Base-by-base conservation (phyloP, 2,329 filamentous ascomycete genomes). In the Xylogone sp. region DNA sequence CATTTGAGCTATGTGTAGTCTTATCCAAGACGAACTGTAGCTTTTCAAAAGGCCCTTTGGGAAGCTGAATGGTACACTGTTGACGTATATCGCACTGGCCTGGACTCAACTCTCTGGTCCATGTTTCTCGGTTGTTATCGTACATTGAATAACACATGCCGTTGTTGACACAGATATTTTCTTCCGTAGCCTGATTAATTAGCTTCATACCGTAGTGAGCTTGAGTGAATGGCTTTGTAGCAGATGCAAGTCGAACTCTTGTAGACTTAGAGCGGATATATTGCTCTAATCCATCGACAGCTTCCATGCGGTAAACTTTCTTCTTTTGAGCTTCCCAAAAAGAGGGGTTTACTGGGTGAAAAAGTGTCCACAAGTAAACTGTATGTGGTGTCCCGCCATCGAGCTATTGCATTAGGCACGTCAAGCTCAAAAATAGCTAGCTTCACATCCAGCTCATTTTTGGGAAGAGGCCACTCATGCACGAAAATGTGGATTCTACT, bases 401-500 rank as follows among this genome's bases (percentile, higher is more conserved):
- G 44, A 0, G 59, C 59, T 29, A 79, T 75, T 0, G 59, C 22
- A 0, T 20, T 4, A 0, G 80, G 79, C 0, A 72, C 54, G 0
- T 57, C 48, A 0, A 84, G 63, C 55, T 84, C 81, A 46, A 84
- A 84, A 0, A 84, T 67, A 0, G 71, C 69, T 0, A 76, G 68
- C 51, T 77, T 74, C 0, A 69, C 69, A 9, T 68, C 22, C 0
- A 53, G 5, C 0, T 43, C 0, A 0, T 68, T 16, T 12, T 12
- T 20, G 0, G 79, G 74, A 0, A 85, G 65, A 0, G 82, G 81
- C 79, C 79, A 83, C 58, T 86, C 82, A 55, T 81, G 69, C 9
- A 80, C 60, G 0, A 42, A 0, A 7, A 86, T 82, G 0, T 21
- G 39, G 0, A 86, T 51, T 0, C 3, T 2, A 0, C 67, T 44